phyloP scores from a whole-genome alignment of 2,329 filamentous ascomycete genomes.

The Fusarium nodosum region DNA sequence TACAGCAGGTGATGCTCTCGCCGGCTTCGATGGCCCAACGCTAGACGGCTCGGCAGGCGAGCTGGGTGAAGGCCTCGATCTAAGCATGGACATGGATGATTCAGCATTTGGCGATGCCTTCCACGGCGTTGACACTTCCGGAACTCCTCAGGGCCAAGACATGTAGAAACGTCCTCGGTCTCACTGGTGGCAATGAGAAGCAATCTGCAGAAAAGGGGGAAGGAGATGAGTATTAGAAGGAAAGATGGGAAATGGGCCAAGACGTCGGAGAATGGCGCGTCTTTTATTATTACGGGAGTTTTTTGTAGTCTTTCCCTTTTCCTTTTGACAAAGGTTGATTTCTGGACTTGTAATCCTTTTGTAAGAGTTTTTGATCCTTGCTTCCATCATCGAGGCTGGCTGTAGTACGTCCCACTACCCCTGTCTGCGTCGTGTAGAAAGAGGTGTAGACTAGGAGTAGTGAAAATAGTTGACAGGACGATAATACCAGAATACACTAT shows the following conservation, averaged over 20 bases:
- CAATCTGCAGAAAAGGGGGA: slow-evolving; percentile 15
- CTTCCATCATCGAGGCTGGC: slow-evolving; percentile 8
- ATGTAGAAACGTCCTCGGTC: slow-evolving; percentile 47
- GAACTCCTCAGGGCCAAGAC: slow-evolving; percentile 55
- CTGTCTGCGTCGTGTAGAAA: slow-evolving; percentile 5
- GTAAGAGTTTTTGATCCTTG: slow-evolving; percentile 31
- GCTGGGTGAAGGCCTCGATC: slow-evolving; percentile 68
- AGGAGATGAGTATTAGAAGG: slow-evolving; percentile 2
- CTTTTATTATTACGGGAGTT: slow-evolving; percentile 32
- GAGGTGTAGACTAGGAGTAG: slow-evolving; percentile 26
- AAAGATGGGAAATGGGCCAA: slow-evolving; percentile 33
- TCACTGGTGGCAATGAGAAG: neutral
- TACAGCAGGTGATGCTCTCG: slow-evolving; percentile 78
- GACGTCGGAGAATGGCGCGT: slow-evolving; percentile 49
- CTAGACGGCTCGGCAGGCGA: slow-evolving; percentile 60
- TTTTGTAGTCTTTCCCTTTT: slow-evolving; percentile 17
- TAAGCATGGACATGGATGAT: slow-evolving; percentile 79
- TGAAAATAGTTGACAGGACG: slow-evolving; percentile 10
- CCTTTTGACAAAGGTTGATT: slow-evolving; percentile 20
- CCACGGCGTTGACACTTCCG: slow-evolving; percentile 68
- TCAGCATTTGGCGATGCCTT: slow-evolving; percentile 89
- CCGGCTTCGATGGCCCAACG: slow-evolving; percentile 73
- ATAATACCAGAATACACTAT: slow-evolving; percentile 13
- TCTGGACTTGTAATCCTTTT: slow-evolving; percentile 31
- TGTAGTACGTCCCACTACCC: slow-evolving; percentile 14